Percentiles rank a stretch among this genome's conserved stretches.
Evolutionary conservation across 2,329 filamentous ascomycete species (phyloP).

Genomic region (Colletotrichum spinosum): DNA sequence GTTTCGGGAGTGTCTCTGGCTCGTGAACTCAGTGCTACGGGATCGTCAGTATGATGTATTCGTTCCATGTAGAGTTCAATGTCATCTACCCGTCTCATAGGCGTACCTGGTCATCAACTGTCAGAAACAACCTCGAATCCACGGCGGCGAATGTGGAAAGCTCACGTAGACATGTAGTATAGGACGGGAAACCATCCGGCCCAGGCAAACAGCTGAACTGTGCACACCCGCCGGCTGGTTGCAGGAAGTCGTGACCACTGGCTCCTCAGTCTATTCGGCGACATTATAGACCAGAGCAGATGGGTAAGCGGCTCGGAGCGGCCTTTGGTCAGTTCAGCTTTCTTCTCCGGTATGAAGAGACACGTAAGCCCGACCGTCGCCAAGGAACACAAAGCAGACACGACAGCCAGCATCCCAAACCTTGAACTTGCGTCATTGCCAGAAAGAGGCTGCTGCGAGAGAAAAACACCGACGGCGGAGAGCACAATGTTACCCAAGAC

Average conservation of each 20-base stretch:
- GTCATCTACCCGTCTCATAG: not conserved
- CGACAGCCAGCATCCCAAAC: not conserved
- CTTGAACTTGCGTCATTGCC: not conserved
- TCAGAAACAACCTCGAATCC: not conserved
- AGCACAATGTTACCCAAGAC: slow-evolving; percentile 2
- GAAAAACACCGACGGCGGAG: not conserved
- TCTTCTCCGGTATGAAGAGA: not conserved
- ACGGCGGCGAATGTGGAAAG: too few species aligned
- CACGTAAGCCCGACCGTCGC: not conserved
- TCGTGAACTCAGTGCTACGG: too few species aligned
- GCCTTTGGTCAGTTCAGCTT: not conserved
- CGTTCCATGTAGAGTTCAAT: too few species aligned
- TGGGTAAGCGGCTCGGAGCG: not conserved
- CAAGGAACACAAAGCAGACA: not conserved
- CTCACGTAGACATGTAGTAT: slow-evolving; percentile 1
- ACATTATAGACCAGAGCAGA: not conserved
- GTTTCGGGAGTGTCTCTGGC: too few species aligned
- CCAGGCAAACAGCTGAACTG: not conserved
- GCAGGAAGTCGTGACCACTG: not conserved
- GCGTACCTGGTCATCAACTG: not conserved
- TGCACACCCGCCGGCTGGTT: not conserved
- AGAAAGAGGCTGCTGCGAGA: not conserved
- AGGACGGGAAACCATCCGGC: not conserved
- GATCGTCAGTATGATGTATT: too few species aligned
- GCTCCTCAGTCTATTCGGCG: not conserved